These are phyloP conservation scores for Pseudozyma sp. DNA, from an alignment of 1,284 basidiomycete genomes.

Conservation along the genomic window DNA sequence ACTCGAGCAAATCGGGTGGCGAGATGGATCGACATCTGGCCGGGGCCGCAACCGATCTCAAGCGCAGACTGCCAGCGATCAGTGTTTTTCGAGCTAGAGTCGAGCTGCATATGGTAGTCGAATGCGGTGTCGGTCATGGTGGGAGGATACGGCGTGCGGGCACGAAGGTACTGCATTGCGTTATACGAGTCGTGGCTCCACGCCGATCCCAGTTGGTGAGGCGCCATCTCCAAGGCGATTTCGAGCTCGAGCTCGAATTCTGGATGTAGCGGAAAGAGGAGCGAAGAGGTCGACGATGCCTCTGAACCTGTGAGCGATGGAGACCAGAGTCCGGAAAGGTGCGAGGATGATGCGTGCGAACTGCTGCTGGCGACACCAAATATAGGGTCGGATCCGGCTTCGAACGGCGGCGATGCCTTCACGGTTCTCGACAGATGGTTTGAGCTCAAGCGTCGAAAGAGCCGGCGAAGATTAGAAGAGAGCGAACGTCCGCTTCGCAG, in stretches of 20 bases:
- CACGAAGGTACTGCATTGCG: constrained; percentile 39
- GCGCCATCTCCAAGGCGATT: constrained; percentile 43
- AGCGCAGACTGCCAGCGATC: constrained; percentile 39
- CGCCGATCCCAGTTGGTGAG: constrained; percentile 35
- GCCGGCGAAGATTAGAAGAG: constrained; percentile 17
- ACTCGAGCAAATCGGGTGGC: constrained; percentile 40
- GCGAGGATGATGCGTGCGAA: constrained; percentile 12
- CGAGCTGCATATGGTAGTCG: constrained; percentile 35
- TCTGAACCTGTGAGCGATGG: constrained; percentile 7
- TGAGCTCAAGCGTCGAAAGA: constrained; percentile 11
- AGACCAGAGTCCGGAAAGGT: constrained; percentile 2
- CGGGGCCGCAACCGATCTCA: constrained; percentile 49
- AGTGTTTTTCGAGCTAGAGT: background rate
- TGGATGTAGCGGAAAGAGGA: constrained; percentile 35
- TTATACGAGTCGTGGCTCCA: constrained; percentile 48
- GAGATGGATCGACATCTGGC: constrained; percentile 47
- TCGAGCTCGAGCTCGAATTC: constrained; percentile 44
- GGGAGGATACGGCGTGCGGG: constrained; percentile 46
- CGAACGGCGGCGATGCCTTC: constrained; percentile 3
- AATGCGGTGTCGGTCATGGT: constrained; percentile 37
- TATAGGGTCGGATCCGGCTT: background rate
- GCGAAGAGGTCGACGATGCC: constrained; percentile 16
- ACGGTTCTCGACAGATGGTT: background rate
- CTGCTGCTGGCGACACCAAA: background rate
- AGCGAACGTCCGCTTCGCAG: constrained; percentile 13